Conservation (phyloP, 176 grass and related monocot species). For the Eleusine indica region DNA sequence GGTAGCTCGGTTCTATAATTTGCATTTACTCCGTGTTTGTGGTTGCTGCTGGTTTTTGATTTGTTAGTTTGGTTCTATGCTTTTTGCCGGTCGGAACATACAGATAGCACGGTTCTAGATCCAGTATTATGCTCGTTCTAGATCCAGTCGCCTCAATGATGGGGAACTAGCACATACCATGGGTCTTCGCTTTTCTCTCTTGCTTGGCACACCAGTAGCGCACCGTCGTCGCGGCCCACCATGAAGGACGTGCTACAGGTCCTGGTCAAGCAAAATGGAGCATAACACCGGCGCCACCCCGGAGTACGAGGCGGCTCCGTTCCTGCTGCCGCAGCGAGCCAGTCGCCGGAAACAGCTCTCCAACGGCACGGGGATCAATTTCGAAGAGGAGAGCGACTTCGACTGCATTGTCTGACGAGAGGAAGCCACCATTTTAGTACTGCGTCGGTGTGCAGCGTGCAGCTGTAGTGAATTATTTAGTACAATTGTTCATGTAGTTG, state of each 20-base stretch:
- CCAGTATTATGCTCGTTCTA: too few relatives aligned
- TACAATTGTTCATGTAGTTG: not conserved
- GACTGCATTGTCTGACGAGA: conserved; percentile 49
- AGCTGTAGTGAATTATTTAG: conserved; percentile 6
- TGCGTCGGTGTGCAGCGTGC: not conserved
- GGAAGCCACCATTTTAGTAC: not conserved
- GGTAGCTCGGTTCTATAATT: too few relatives aligned
- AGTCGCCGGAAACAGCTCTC: conserved; percentile 44
- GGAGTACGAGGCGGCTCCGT: conserved; percentile 52
- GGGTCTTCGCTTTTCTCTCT: not conserved
- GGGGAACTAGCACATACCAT: not conserved
- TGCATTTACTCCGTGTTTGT: too few relatives aligned
- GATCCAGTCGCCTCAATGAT: too few relatives aligned
- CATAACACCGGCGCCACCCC: not conserved
- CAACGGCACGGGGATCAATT: conserved; percentile 1
- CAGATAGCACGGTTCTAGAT: too few relatives aligned
- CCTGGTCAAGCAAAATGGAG: conserved; percentile 44
- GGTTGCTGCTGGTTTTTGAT: conserved; percentile 6
- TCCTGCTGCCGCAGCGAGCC: conserved; percentile 45
- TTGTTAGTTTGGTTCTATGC: too few relatives aligned
- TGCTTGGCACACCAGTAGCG: conserved; percentile 21
- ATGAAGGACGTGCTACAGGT: conserved; percentile 78
- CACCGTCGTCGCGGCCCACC: conserved; percentile 59
- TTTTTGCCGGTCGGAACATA: too few relatives aligned
- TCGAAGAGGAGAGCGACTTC: conserved; percentile 36